Conservation (phyloP, 2,329 filamentous ascomycete species). For the Beauveria pseudobassiana region DNA sequence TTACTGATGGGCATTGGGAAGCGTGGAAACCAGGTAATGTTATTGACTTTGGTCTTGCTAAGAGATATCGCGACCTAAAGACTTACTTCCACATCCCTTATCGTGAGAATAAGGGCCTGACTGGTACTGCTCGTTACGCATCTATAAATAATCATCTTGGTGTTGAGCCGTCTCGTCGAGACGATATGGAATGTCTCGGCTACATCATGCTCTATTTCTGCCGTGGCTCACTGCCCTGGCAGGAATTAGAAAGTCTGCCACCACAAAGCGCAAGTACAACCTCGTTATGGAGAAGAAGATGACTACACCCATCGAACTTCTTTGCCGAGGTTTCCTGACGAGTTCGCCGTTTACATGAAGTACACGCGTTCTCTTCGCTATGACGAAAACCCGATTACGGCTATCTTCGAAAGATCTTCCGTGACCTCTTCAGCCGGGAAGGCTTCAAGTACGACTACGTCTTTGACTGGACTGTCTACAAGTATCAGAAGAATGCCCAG, state of each 20-base stretch:
- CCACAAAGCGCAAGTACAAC: slow-evolving; percentile 99
- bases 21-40: slow-evolving; percentile 99
- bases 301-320: slow-evolving; percentile 96
- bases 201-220: slow-evolving; percentile 99
- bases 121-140: slow-evolving; percentile 94
- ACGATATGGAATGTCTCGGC: slow-evolving; percentile 98
- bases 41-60: slow-evolving; percentile 96
- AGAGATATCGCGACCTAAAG: slow-evolving; percentile 99
- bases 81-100: slow-evolving; percentile 99
- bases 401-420: slow-evolving; percentile 99
- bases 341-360: slow-evolving; percentile 99
- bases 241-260: slow-evolving; percentile 96
- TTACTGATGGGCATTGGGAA: slow-evolving; percentile 99
- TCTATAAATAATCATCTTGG: slow-evolving; percentile 98
- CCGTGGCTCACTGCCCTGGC: slow-evolving; percentile 96
- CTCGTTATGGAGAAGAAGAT: slow-evolving; percentile 99
- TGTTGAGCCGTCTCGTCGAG: slow-evolving; percentile 97
- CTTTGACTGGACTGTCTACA: slow-evolving; percentile 99
- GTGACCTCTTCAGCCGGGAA: slow-evolving; percentile 95
- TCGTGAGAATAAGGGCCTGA: slow-evolving; percentile 99
- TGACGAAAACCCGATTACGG: slow-evolving; percentile 99
- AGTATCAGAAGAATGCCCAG: slow-evolving; percentile 99
- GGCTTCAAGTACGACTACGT: slow-evolving; percentile 99
- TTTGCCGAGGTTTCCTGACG: slow-evolving; percentile 99
- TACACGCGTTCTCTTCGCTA: slow-evolving; percentile 98